phyloP scores from a whole-genome alignment of 257 asterid genomes.

The Vinca minor region DNA sequence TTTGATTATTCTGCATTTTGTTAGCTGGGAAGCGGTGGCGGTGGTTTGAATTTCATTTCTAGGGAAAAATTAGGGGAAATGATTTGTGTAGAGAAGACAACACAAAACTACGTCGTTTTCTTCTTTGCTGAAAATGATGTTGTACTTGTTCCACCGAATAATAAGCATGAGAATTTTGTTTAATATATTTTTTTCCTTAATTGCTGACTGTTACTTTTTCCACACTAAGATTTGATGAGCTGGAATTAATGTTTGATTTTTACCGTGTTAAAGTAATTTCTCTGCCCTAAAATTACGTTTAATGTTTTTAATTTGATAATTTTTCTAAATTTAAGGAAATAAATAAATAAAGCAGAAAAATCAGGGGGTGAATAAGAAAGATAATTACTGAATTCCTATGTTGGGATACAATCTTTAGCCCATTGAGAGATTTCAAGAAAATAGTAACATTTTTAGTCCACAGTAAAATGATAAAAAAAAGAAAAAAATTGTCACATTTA shows the following conservation, averaged over 20 bases:
- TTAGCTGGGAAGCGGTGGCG: no score
- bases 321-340: not conserved
- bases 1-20: slow-evolving; percentile 4
- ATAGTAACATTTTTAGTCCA: no score
- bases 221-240: slow-evolving; percentile 15
- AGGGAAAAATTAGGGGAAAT: no score
- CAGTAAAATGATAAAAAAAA: no score
- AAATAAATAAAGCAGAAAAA: not conserved
- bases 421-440: slow-evolving; percentile 14
- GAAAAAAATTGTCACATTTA: no score
- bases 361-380: slow-evolving; percentile 7
- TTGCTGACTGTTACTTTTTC: slow-evolving; percentile 11
- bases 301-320: not conserved
- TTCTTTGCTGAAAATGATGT: no score
- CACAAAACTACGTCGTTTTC: no score
- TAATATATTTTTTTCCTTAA: no score
- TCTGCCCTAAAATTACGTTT: not conserved
- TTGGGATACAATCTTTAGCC: slow-evolving; percentile 17
- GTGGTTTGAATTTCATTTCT: slow-evolving; percentile 9
- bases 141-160: no score
- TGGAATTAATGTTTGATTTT: slow-evolving; percentile 14
- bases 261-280: not conserved
- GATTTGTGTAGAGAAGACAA: no score
- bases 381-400: slow-evolving; percentile 20
- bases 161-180: no score